phyloP scores from a whole-genome alignment of 1,284 basidiomycete genomes.

The Trametes polyzona region DNA sequence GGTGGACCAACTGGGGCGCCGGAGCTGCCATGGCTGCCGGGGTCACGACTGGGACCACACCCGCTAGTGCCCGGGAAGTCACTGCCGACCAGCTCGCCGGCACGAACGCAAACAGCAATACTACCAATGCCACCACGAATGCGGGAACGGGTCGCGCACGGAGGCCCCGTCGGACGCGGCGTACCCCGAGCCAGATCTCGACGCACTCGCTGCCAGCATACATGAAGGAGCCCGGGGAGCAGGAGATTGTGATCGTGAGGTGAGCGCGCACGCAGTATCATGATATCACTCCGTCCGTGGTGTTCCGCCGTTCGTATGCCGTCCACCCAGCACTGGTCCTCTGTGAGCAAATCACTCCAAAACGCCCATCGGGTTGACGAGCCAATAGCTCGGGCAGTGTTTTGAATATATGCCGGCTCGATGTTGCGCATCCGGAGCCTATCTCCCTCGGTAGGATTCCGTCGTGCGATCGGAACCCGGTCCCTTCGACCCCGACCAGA shows the following conservation, averaged over 20 bases:
- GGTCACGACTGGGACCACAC: slow-evolving; percentile 16
- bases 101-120: not conserved
- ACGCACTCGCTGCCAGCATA: slow-evolving; percentile 74
- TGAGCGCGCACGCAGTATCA: slow-evolving; percentile 31
- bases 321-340: no score
- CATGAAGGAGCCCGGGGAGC: slow-evolving; percentile 79
- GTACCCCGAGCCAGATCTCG: slow-evolving; percentile 67
- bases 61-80: slow-evolving; percentile 33
- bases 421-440: no score
- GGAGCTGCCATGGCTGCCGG: slow-evolving; percentile 28
- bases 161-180: slow-evolving; percentile 49
- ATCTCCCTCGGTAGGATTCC: no score
- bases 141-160: slow-evolving; percentile 22
- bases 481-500: no score
- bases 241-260: slow-evolving; percentile 76
- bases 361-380: no score
- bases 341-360: no score
- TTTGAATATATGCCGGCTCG: no score
- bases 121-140: slow-evolving; percentile 12
- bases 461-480: no score
- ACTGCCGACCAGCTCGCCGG: slow-evolving; percentile 38
- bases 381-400: no score
- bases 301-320: not conserved
- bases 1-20: slow-evolving; percentile 19
- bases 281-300: not conserved